A percentile compares a stretch with the other conserved stretches of the same genome.
Conservation (phyloP, 352 stramenopile genomes). For the Aphanomyces invadans region DNA sequence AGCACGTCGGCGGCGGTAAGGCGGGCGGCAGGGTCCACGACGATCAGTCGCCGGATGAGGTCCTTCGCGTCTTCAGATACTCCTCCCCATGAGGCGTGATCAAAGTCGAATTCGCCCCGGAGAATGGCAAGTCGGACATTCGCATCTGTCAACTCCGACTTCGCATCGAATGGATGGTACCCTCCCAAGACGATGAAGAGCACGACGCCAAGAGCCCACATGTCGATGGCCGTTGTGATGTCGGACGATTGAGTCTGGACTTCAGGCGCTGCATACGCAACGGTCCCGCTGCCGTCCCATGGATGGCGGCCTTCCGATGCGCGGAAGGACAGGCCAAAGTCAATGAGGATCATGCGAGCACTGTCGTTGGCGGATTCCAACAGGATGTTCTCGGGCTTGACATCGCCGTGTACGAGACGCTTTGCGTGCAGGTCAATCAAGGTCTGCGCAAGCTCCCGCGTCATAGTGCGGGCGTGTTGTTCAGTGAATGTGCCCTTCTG, state of each 20-base stretch:
- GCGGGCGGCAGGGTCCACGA: constrained; percentile 76
- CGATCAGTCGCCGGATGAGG: constrained; percentile 90
- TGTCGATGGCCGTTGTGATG: constrained; percentile 36
- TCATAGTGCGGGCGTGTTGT: constrained; percentile 43
- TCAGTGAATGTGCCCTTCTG: constrained; percentile 53
- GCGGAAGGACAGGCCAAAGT: constrained; percentile 20
- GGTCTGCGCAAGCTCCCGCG: constrained; percentile 49
- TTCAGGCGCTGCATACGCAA: constrained; percentile 39
- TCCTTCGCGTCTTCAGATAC: constrained; percentile 92
- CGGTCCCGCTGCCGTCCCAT: constrained; percentile 33
- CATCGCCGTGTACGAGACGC: constrained; percentile 58
- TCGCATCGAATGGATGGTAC: constrained; percentile 48
- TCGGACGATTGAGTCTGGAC: constrained; percentile 29
- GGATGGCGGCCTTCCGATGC: neutral
- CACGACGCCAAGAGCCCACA: constrained; percentile 50
- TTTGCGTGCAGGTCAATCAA: constrained; percentile 68
- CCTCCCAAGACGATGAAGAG: constrained; percentile 49
- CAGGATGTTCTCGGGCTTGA: constrained; percentile 75
- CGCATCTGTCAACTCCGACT: constrained; percentile 38
- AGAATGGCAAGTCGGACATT: constrained; percentile 38
- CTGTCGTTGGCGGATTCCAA: constrained; percentile 26
- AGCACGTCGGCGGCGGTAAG: constrained; percentile 62
- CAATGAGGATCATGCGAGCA: constrained; percentile 10
- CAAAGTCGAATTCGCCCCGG: constrained; percentile 26
- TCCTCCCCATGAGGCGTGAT: constrained; percentile 84